Percentiles rank a stretch among this genome's conserved stretches.
Conservation (phyloP, 768 basidiomycete species). For the Rhodosporidiobolus odoratus region DNA sequence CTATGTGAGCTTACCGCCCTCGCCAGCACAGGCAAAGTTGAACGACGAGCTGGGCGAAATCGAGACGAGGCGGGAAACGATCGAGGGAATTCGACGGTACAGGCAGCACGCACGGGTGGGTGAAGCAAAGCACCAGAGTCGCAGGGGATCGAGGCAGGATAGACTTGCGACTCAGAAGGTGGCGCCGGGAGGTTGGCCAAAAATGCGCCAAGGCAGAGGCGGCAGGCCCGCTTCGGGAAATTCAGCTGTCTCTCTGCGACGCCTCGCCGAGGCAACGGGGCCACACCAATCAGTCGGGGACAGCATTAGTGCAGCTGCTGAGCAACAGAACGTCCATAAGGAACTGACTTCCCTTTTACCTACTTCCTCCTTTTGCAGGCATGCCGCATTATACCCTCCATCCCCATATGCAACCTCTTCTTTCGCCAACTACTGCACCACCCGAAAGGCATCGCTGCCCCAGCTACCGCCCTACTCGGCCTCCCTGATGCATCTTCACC, state of each 20-base stretch:
- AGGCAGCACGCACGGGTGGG: neutral
- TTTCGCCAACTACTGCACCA: constrained; percentile 64
- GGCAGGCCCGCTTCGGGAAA: too few species aligned
- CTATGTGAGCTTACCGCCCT: constrained; percentile 11
- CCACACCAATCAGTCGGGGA: too few species aligned
- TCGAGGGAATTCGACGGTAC: neutral
- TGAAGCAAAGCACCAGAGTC: too few species aligned
- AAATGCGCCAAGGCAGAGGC: too few species aligned
- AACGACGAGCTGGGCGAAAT: neutral
- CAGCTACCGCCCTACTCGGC: constrained; percentile 26
- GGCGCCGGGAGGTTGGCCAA: too few species aligned
- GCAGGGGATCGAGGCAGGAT: too few species aligned
- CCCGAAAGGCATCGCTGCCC: constrained; percentile 25
- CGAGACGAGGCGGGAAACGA: neutral
- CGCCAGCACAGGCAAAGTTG: neutral
- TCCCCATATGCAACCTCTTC: constrained; percentile 92
- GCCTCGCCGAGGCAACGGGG: too few species aligned
- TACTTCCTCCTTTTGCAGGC: constrained; percentile 49
- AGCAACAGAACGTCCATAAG: neutral
- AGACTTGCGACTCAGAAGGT: too few species aligned
- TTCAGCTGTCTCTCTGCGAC: too few species aligned
- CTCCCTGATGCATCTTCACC: constrained; percentile 43
- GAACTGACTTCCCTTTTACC: neutral
- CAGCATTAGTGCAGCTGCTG: neutral
- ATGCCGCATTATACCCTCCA: constrained; percentile 66